phyloP scores from a whole-genome alignment of 169 alveolate genomes.

The Plasmodium inui region DNA sequence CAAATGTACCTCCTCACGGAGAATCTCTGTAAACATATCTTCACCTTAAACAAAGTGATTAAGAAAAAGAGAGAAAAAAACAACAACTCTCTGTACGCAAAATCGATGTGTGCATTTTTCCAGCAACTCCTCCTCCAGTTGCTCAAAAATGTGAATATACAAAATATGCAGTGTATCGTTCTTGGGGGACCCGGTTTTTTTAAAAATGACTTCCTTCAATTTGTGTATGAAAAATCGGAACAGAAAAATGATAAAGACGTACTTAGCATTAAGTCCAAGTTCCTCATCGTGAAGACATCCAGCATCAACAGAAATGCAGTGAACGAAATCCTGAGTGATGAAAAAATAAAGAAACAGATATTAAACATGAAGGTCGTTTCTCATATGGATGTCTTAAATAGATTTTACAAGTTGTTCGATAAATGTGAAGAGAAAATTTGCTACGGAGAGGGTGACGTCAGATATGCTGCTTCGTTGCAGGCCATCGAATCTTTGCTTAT shows the following conservation, averaged over 20 bases:
- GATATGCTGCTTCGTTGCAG: slow-evolving; percentile 49
- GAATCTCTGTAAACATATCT: slow-evolving; percentile 3
- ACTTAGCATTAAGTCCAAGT: neutral
- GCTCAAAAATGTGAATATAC: slow-evolving; percentile 17
- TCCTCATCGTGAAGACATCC: slow-evolving; percentile 29
- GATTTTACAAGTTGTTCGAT: slow-evolving; percentile 46
- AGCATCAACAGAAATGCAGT: slow-evolving; percentile 28
- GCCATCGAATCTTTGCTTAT: slow-evolving; percentile 81
- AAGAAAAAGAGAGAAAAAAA: slow-evolving; percentile 39
- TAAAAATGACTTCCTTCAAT: slow-evolving; percentile 45
- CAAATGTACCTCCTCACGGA: slow-evolving; percentile 51
- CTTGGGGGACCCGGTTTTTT: slow-evolving; percentile 65
- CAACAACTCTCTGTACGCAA: slow-evolving; percentile 16
- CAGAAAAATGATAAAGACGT: slow-evolving; percentile 28
- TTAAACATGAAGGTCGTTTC: slow-evolving; percentile 47
- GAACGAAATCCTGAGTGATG: slow-evolving; percentile 36
- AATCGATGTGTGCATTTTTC: slow-evolving; percentile 15
- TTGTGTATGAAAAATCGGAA: slow-evolving; percentile 35
- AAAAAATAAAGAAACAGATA: slow-evolving; percentile 20
- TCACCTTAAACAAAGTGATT: slow-evolving; percentile 19
- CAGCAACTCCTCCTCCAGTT: neutral
- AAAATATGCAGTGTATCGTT: slow-evolving; percentile 42
- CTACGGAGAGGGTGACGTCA: slow-evolving; percentile 22
- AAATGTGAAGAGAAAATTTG: slow-evolving; percentile 38
- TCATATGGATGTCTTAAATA: slow-evolving; percentile 23